Evolutionary conservation across 2,329 filamentous ascomycete genomes (phyloP).

Genomic region (Lachnellula arida): DNA sequence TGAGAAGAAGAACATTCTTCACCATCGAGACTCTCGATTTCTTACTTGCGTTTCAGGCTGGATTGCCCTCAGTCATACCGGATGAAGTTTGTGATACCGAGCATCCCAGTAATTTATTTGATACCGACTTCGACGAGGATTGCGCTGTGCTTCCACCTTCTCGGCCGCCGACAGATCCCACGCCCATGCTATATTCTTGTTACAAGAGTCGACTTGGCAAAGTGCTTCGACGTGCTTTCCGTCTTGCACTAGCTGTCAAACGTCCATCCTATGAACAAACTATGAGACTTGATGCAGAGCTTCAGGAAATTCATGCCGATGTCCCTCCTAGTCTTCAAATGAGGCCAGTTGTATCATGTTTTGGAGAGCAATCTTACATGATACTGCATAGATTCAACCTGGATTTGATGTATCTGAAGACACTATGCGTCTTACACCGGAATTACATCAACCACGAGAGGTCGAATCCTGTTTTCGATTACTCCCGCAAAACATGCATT

Average conservation of each 20-base stretch:
- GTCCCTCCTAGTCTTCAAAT: constrained; percentile 42
- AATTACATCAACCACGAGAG: constrained; percentile 29
- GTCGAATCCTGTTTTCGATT: constrained; percentile 45
- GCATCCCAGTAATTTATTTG: constrained; percentile 56
- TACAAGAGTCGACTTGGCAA: constrained; percentile 42
- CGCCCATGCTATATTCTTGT: constrained; percentile 48
- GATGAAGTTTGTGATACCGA: constrained; percentile 58
- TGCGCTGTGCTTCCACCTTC: constrained; percentile 49
- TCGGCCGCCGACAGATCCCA: constrained; percentile 53
- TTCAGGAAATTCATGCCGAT: constrained; percentile 41
- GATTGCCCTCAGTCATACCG: constrained; percentile 60
- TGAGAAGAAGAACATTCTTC: constrained; percentile 55
- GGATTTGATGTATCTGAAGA: constrained; percentile 10
- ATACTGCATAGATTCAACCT: constrained; percentile 10
- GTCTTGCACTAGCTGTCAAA: constrained; percentile 44
- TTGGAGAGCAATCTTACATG: constrained; percentile 6
- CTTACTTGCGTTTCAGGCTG: constrained; percentile 61
- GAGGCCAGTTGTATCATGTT: constrained; percentile 2
- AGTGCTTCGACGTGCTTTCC: constrained; percentile 46
- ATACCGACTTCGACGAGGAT: constrained; percentile 58
- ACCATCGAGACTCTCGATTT: constrained; percentile 54
- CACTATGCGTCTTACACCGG: constrained; percentile 13
- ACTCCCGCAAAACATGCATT: constrained; percentile 47
- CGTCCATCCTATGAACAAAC: constrained; percentile 46
- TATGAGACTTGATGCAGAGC: constrained; percentile 41